These are phyloP conservation scores for Malus orientalis DNA, from an alignment of 306 rosid species.

Conservation along the genomic window DNA sequence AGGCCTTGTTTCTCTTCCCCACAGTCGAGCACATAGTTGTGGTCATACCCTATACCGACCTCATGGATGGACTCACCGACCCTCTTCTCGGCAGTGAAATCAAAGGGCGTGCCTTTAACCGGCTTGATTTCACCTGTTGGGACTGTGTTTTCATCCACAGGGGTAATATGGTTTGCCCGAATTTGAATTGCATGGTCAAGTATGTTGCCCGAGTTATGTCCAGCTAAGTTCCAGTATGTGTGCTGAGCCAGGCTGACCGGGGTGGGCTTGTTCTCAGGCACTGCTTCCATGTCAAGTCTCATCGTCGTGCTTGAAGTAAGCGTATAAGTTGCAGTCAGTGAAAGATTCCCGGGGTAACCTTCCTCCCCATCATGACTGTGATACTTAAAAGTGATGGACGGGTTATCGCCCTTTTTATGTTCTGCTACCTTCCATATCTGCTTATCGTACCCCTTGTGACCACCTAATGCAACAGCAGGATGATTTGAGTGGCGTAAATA, in stretches of 20 bases:
- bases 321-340: slow-evolving; percentile 66
- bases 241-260: slow-evolving; percentile 80
- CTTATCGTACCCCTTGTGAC: slow-evolving; percentile 79
- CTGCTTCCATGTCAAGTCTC: slow-evolving; percentile 95
- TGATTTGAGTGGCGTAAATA: neutral
- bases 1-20: slow-evolving; percentile 61
- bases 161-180: slow-evolving; percentile 63
- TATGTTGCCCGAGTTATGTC: slow-evolving; percentile 63
- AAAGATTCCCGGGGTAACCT: slow-evolving; percentile 84
- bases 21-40: slow-evolving; percentile 73
- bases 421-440: slow-evolving; percentile 76
- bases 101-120: slow-evolving; percentile 72
- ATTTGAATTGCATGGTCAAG: slow-evolving; percentile 72
- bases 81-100: slow-evolving; percentile 67
- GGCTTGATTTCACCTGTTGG: slow-evolving; percentile 80
- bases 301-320: slow-evolving; percentile 69
- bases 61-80: slow-evolving; percentile 55
- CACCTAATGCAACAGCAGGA: slow-evolving; percentile 44
- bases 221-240: slow-evolving; percentile 91
- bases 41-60: slow-evolving; percentile 83
- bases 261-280: slow-evolving; percentile 73
- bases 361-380: slow-evolving; percentile 80
- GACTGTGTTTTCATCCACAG: slow-evolving; percentile 53
- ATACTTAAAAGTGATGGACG: slow-evolving; percentile 71
- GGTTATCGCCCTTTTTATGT: slow-evolving; percentile 48